Conservation (phyloP, 768 basidiomycete genomes). For the Lanmaoa pseudosensibilis region DNA sequence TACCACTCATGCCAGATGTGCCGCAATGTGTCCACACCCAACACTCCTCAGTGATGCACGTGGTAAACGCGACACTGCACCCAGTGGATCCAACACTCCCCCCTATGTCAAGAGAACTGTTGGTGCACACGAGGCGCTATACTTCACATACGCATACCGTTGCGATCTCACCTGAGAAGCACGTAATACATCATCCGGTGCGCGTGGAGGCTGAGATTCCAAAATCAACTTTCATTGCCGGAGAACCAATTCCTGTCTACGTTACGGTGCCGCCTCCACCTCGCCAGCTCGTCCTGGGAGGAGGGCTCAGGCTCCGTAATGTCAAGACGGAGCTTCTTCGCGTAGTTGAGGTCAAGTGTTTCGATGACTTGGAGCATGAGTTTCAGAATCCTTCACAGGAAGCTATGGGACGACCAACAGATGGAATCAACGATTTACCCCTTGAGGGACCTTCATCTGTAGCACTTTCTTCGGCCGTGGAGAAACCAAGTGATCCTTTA, state of each 20-base stretch:
- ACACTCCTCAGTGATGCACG: conserved; percentile 70
- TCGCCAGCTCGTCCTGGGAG: conserved; percentile 63
- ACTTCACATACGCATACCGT: conserved; percentile 60
- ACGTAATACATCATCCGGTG: conserved; percentile 60
- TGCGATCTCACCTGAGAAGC: conserved; percentile 59
- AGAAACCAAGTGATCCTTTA: conserved; percentile 38
- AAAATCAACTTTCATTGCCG: conserved; percentile 65
- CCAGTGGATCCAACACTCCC: conserved; percentile 41
- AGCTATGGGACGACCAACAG: conserved; percentile 14
- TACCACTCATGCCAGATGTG: conserved; percentile 75
- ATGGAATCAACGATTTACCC: conserved; percentile 15
- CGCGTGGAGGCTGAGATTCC: conserved; percentile 70
- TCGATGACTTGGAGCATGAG: conserved; percentile 37
- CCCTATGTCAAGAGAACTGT: conserved; percentile 53
- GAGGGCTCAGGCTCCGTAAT: conserved; percentile 75
- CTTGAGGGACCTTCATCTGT: conserved; percentile 36
- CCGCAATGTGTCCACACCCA: conserved; percentile 81
- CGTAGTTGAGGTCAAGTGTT: conserved; percentile 53
- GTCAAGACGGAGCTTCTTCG: conserved; percentile 78
- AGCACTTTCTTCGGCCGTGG: conserved; percentile 19
- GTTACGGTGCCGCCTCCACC: conserved; percentile 77
- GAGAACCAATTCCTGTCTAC: conserved; percentile 78
- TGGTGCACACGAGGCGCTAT: conserved; percentile 74
- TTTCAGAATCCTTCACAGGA: conserved; percentile 30
- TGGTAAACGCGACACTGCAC: conserved; percentile 66